A percentile compares a stretch with the other conserved stretches of the same genome.
Conservation (phyloP, 2,329 filamentous ascomycete genomes). For the Rutstroemia sp. region DNA sequence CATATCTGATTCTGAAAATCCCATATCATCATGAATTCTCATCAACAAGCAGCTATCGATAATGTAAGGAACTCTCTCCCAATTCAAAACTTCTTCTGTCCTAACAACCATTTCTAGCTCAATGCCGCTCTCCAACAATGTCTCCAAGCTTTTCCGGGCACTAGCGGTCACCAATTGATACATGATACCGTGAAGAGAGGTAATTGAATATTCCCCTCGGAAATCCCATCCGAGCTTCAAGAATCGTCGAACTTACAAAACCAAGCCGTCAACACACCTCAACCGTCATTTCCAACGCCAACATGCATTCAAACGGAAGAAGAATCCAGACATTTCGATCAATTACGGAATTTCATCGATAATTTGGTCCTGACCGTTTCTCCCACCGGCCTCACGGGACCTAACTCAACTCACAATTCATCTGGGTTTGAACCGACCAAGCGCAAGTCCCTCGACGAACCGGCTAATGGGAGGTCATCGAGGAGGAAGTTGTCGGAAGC, state of each 20-base stretch:
- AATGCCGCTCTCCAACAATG: slow-evolving; percentile 7
- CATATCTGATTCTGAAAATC: background rate
- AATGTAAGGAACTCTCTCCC: background rate
- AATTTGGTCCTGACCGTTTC: slow-evolving; percentile 8
- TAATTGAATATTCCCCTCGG: background rate
- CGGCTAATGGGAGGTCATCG: background rate
- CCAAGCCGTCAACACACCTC: slow-evolving; percentile 4
- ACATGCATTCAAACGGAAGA: slow-evolving; percentile 9
- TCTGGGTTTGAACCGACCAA: slow-evolving; percentile 5
- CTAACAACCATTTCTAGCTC: background rate
- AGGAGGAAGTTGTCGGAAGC: slow-evolving; percentile 8
- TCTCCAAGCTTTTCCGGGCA: slow-evolving; percentile 4
- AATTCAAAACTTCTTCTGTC: background rate
- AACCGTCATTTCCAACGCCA: slow-evolving; percentile 3
- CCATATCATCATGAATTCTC: slow-evolving; percentile 4
- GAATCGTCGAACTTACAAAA: background rate
- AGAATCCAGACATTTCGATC: slow-evolving; percentile 9
- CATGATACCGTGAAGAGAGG: slow-evolving; percentile 7
- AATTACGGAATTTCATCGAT: slow-evolving; percentile 10
- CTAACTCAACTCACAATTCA: background rate
- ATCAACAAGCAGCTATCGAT: slow-evolving; percentile 5
- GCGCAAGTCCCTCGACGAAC: slow-evolving; percentile 8
- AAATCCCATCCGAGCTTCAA: background rate
- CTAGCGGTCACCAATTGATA: slow-evolving; percentile 6
- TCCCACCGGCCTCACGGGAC: background rate